Conservation (phyloP, 2,329 filamentous ascomycete species). For the Fusarium odoratissimum region DNA sequence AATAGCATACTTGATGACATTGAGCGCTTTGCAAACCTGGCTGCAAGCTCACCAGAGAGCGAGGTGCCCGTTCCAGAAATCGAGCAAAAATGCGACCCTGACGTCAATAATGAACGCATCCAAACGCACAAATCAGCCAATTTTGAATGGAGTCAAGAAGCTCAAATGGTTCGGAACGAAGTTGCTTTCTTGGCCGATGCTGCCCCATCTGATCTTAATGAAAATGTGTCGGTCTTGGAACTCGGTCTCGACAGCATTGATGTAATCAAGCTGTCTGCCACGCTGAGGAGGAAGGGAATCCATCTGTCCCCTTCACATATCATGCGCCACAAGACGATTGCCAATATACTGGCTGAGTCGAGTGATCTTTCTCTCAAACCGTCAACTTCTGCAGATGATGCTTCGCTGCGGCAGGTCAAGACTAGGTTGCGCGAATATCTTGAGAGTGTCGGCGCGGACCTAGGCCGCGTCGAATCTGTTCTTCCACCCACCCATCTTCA, state of each 20-base stretch:
- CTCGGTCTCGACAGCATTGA: slow-evolving; percentile 94
- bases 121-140: slow-evolving; percentile 50
- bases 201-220: slow-evolving; percentile 61
- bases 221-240: slow-evolving; percentile 76
- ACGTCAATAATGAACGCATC: not conserved
- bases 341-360: slow-evolving; percentile 60
- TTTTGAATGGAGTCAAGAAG: slow-evolving; percentile 70
- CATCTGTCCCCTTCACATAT: slow-evolving; percentile 78
- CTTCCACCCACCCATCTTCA: slow-evolving; percentile 85
- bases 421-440: slow-evolving; percentile 55
- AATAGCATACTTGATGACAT: slow-evolving; percentile 53
- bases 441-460: slow-evolving; percentile 46
- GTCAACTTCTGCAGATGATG: not conserved
- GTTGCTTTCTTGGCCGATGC: slow-evolving; percentile 72
- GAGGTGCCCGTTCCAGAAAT: slow-evolving; percentile 13
- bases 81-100: not conserved
- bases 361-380: not conserved
- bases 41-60: slow-evolving; percentile 15
- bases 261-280: slow-evolving; percentile 83
- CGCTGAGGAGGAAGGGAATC: slow-evolving; percentile 71
- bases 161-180: slow-evolving; percentile 66
- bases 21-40: slow-evolving; percentile 37
- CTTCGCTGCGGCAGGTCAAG: slow-evolving; percentile 39
- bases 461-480: slow-evolving; percentile 64
- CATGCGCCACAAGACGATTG: slow-evolving; percentile 77